phyloP scores from a whole-genome alignment of 2,329 filamentous ascomycete genomes.

The Karstenula rhodostoma region DNA sequence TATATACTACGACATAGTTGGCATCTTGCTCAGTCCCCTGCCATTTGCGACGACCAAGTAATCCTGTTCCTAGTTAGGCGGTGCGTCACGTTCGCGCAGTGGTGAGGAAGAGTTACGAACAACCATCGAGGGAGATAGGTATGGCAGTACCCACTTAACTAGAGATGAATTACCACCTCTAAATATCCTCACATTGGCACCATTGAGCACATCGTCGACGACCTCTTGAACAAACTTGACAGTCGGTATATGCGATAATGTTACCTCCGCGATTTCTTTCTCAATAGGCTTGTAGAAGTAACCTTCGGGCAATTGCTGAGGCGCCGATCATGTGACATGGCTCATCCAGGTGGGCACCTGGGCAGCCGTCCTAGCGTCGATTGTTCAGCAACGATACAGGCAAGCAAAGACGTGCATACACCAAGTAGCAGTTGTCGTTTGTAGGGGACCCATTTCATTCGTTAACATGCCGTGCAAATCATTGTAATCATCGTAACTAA shows the following conservation, averaged over 20 bases:
- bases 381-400: too few relatives aligned
- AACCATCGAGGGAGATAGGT: neutral
- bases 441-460: neutral
- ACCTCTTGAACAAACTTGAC: conserved; percentile 2
- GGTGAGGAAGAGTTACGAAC: neutral
- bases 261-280: conserved; percentile 1
- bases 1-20: neutral
- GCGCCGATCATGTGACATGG: neutral
- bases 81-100: too few relatives aligned
- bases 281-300: conserved; percentile 14
- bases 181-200: neutral
- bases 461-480: neutral
- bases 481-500: neutral
- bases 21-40: neutral
- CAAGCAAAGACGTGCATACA: neutral
- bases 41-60: neutral
- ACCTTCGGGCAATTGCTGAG: neutral
- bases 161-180: neutral
- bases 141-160: neutral
- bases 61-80: neutral
- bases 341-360: too few relatives aligned
- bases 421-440: neutral
- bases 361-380: too few relatives aligned
- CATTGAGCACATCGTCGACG: neutral
- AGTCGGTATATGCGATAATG: neutral